Evolutionary conservation across 2,329 filamentous ascomycete species (phyloP).

Genomic region (Paramyrothecium roridum): DNA sequence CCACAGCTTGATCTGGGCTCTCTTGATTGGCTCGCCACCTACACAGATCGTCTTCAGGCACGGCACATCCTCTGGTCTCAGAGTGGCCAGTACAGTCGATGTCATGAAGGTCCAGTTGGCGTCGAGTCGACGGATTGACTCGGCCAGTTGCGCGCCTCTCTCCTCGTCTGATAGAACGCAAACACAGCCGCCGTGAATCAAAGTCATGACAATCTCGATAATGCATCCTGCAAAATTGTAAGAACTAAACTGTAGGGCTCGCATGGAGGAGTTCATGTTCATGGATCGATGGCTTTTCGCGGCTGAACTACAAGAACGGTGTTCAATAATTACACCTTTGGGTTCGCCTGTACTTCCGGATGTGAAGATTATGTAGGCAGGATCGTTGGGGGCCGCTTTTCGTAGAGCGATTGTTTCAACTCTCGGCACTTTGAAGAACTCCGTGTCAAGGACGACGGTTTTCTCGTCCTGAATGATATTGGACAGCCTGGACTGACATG

Average conservation of each 20-base stretch:
- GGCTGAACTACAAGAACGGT: conserved; percentile 1
- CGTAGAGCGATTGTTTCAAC: too few species aligned
- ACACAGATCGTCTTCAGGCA: background rate
- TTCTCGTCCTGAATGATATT: background rate
- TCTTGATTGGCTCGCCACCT: background rate
- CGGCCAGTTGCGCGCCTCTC: conserved; percentile 27
- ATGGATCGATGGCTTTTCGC: background rate
- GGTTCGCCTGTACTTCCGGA: conserved; percentile 15
- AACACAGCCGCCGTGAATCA: conserved; percentile 15
- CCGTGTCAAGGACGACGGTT: background rate
- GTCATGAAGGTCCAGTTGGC: background rate
- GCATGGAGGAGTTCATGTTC: conserved; percentile 8
- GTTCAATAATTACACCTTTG: conserved; percentile 12
- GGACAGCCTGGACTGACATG: background rate
- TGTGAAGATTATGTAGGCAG: conserved; percentile 12
- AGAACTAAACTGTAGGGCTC: conserved; percentile 19
- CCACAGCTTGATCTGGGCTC: background rate
- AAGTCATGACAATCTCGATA: background rate
- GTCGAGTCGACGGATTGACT: background rate
- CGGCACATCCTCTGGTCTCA: background rate
- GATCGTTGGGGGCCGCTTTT: background rate
- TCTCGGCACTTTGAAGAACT: background rate
- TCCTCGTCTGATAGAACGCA: conserved; percentile 30
- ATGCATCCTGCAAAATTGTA: conserved; percentile 12
- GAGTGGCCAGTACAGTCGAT: background rate